Base-by-base conservation (phyloP, 2,329 filamentous ascomycete species). In the Trichoderma gracile region DNA sequence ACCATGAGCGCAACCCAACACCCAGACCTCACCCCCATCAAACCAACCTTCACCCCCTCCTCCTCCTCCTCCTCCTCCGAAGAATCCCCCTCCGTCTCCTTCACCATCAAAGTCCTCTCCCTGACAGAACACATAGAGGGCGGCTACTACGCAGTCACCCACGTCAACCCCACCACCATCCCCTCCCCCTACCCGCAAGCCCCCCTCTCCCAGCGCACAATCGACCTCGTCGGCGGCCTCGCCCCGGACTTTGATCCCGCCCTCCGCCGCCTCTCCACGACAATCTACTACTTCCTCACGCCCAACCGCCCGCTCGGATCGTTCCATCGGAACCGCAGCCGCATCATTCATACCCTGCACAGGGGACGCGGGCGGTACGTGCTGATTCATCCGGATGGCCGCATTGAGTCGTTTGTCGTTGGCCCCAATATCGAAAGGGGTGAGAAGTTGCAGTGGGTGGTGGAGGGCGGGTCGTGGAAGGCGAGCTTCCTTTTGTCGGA, bases 401-500 rank as follows among this genome's bases (percentile, higher is more conserved):
- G 80, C 17, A 74, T 90, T n/a, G 87, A 90, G 75, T 83, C 79
- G 7, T 90, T 89, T 69, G 73, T 87, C 3, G 88, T 90, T 1
- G 88, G 87, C 0, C 79, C 78, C 14, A 77, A 88, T 71, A 76
- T 89, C 5, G 78, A 76, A 4, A 74, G 71, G 0, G 88, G 87
- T 0, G 88, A 91, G 78, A 82, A 73, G 72, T 68, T 88, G 70
- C 86, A 89, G 73, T 91, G 88, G 88, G 79, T 89, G 66, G 87
- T 91, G 8, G 86, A 89, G 60, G 87, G 88, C 0, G 87, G 85
- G 5, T 85, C 86, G 73, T 91, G 83, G 72, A 91, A 90, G 75
- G 84, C 83, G 12, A 87, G 81, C 69, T 89, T 82, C 73, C 70
- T 90, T 64, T 73, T 89, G 38, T 69, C 74, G 49, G 64, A 56